Base-by-base conservation (phyloP, 768 basidiomycete species). In the Coprinellus micaceus region DNA sequence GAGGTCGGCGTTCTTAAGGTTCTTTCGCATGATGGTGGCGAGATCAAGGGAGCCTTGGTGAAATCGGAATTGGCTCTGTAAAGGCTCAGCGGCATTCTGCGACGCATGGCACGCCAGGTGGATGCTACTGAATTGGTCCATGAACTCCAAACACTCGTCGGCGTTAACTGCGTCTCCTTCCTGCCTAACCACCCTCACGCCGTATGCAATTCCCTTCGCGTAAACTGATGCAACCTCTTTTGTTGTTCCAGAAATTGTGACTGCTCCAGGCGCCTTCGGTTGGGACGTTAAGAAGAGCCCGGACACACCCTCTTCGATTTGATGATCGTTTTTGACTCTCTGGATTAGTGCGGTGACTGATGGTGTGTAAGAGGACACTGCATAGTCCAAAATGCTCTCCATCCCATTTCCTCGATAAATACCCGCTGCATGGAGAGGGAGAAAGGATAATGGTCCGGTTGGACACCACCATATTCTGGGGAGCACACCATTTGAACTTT, bases 71-170 rank as follows among this genome's bases (percentile, higher is more conserved):
- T 55, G 61, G 36, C 61, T 66, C 53, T 70, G 56, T 4, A 66
- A 50, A 10, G 72, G 68, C 9, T 61, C 53, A 2, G 19, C 3
- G 0, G 54, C 9, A 49, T 78, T 64, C 28, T 74, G 66, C 12
- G 54, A 54, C 2, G 60, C 70, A 6, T 71, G 71, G 45, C 73
- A 74, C 1, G 75, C 69, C 10, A 76, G 54, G 54, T 77, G 74
- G 9, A 66, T 37, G 50, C 61, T 64, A 13, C 53, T 55, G 46
- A 36, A 53, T 17, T 45, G 28, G 21, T 62, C 53, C 59, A 70
- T 62, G 6, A 40, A 46, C 5, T 29, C 10, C 11, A 49, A 26
- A 2, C 49, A 22, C 21, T 26, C 60, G 15, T 47, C 37, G 1
- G 43, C 41, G 4, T 30, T 51, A 4, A 24, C 25, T 17, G 5